phyloP scores from a whole-genome alignment of 495 filamentous ascomycete species.

The Paragyromitra xinjiangensis region DNA sequence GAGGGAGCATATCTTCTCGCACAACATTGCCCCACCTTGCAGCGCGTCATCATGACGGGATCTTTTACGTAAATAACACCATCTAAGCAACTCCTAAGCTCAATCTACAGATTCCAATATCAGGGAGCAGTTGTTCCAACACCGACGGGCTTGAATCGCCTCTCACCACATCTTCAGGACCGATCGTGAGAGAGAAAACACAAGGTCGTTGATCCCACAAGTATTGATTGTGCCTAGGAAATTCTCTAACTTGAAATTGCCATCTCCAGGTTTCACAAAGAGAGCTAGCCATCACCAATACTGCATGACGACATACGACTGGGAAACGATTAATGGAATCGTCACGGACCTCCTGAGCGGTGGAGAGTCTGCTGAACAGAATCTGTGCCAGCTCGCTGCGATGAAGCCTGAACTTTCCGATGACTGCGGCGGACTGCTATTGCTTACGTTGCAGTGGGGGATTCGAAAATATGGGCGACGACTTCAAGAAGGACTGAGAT shows the following conservation, averaged over 20 bases:
- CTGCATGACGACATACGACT: neutral
- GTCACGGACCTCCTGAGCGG: constrained; percentile 1
- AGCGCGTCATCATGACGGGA: neutral
- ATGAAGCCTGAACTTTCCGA: neutral
- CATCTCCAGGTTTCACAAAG: constrained; percentile 1
- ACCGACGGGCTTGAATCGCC: constrained; percentile 3
- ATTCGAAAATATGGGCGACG: constrained; percentile 1
- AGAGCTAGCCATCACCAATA: neutral
- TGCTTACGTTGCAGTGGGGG: constrained; percentile 7
- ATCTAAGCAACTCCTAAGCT: neutral
- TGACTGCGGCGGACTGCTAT: neutral
- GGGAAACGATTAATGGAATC: neutral
- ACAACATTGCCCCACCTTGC: too few species aligned
- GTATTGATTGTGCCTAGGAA: constrained; percentile 5
- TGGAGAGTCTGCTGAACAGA: constrained; percentile 8
- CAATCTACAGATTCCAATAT: neutral
- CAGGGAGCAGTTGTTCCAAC: neutral
- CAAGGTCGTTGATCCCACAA: constrained; percentile 1
- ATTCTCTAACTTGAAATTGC: constrained; percentile 10
- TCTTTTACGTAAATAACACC: neutral
- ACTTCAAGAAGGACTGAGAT: neutral
- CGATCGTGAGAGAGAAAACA: neutral
- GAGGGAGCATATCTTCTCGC: too few species aligned
- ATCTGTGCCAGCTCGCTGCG: neutral
- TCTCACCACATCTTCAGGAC: neutral